phyloP scores from a whole-genome alignment of 306 rosid genomes.

The Inga oerstediana region DNA sequence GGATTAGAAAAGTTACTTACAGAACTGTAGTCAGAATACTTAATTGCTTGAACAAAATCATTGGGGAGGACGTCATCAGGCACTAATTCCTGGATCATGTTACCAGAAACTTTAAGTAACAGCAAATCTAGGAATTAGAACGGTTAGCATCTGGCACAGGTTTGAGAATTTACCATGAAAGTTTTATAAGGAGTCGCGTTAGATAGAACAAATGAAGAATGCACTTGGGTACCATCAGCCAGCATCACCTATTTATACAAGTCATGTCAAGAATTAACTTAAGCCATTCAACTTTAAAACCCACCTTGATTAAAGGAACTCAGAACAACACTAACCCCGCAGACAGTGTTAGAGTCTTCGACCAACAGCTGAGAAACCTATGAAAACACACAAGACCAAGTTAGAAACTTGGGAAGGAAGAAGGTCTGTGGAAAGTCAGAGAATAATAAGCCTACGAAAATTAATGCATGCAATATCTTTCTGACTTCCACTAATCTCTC shows the following conservation, averaged over 20 bases:
- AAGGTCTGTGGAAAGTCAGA: not conserved
- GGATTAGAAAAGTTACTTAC: conserved; percentile 51
- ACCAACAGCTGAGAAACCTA: conserved; percentile 80
- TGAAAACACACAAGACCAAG: conserved; percentile 19
- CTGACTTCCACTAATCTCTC: not conserved
- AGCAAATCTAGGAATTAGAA: conserved; percentile 24
- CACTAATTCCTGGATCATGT: conserved; percentile 67
- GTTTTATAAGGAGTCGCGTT: conserved; percentile 93
- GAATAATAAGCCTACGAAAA: not conserved
- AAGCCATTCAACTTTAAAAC: conserved; percentile 29
- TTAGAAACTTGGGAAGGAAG: conserved; percentile 17
- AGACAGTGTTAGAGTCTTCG: conserved; percentile 62
- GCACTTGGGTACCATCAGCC: conserved; percentile 81
- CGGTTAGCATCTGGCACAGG: conserved; percentile 16
- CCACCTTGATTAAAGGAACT: conserved; percentile 42
- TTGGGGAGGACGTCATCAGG: conserved; percentile 72
- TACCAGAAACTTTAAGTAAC: conserved; percentile 35
- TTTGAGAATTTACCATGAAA: conserved; percentile 63
- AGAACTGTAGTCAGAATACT: conserved; percentile 83
- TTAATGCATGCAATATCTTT: not conserved
- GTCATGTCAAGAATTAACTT: conserved; percentile 34
- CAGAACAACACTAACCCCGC: conserved; percentile 77
- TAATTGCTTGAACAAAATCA: conserved; percentile 66
- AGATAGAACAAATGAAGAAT: conserved; percentile 77
- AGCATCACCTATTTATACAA: conserved; percentile 60